Base-by-base conservation (phyloP, 2,329 filamentous ascomycete species). In the Aschersonia sp. region DNA sequence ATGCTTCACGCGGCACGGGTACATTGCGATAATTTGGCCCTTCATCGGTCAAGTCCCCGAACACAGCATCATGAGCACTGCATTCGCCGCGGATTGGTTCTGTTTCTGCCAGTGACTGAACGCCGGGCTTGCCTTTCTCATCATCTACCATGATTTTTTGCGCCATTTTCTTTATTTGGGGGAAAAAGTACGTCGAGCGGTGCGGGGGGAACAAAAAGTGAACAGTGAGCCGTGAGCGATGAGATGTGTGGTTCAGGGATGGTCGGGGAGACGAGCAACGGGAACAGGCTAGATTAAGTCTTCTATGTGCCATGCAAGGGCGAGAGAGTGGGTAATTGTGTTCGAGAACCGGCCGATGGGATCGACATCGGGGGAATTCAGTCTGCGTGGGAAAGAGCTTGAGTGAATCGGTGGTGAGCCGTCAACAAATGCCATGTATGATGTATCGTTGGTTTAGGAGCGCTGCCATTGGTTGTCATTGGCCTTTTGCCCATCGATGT, bases 21-120 rank as follows among this genome's bases (percentile, higher is more conserved):
- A 61, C 59, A 48, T 56, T 55, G 32, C 56, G 58, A 45, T 61
- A 61, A 47, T 61, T 60, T 39, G 59, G 59, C 0, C 59, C 59
- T 6, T 52, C 52, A n/a, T 58, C 57, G 1, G 50, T 56, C 22
- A 59, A 57, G 40, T 60, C 55, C 35, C 59, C 59, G 48, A 61
- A 61, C 35, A 61, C 58, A 43, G 58, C 59, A 45, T 61, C 59
- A 44, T 60, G 56, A 11, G 42, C 31, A 22, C 42, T 22, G 8
- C 5, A 29, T 9, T 22, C 42, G 42, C 29, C 42, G 8, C n/a
- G 11, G 42, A 29, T 29, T 30, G 30, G 42, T n/a, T 42, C 40
- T 10, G 40, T 37, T 12, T 37, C 35, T 37, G 8, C 35, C 12
- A 37, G 35, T 37, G 35, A 37, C 35, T 37, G 35, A 5, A 37